Base-by-base conservation (phyloP, 352 stramenopile genomes). In the Globisporangium middletonii region DNA sequence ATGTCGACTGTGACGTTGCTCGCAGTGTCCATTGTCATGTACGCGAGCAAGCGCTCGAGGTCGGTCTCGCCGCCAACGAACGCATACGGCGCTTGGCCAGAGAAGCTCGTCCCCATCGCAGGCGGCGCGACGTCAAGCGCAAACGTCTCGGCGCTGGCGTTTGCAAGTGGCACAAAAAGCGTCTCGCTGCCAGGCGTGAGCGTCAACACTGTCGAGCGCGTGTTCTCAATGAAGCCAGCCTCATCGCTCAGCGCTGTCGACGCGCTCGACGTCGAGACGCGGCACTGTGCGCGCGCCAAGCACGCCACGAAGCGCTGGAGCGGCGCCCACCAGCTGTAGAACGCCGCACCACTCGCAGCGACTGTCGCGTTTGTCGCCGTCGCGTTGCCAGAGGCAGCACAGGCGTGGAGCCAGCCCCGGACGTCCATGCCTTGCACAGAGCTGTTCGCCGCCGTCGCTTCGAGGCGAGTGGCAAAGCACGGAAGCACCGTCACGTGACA, bases 231-330 rank as follows among this genome's bases (percentile, higher is more conserved):
- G n/a, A 54, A n/a, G 18, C 38, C n/a, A 3, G 13, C 11, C 19
- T 41, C 23, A 9, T 18, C 16, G 6, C 26, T 19, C n/a, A 50
- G 7, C 1, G 3, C 38, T n/a, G 11, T 23, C n/a, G 30, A 52
- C 33, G 19, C 26, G 11, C 4, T 16, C 23, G 41, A 43, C 23
- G 8, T 59, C 11, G 41, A 47, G n/a, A 59, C 19, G 3, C 23
- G 33, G n/a, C 62, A 68, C 18, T 61, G 48, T n/a, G 44, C 30
- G 18, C 43, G 41, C 3, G 65, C 62, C 30, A 72, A 73, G 47
- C 69, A 77, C 0, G 53, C 45, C 8, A 77, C 44, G 48, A 68
- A 71, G 15, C 46, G 44, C 50, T 73, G 59, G 7, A 77, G 38
- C 0, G 60, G 53, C 12, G 58, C 50, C 65, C 63, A 73, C 65